A percentile compares a stretch with the other conserved stretches of the same genome.
Evolutionary conservation across 176 grass and related monocot species (phyloP).

Genomic region (barley (Hordeum vulgare)): DNA sequence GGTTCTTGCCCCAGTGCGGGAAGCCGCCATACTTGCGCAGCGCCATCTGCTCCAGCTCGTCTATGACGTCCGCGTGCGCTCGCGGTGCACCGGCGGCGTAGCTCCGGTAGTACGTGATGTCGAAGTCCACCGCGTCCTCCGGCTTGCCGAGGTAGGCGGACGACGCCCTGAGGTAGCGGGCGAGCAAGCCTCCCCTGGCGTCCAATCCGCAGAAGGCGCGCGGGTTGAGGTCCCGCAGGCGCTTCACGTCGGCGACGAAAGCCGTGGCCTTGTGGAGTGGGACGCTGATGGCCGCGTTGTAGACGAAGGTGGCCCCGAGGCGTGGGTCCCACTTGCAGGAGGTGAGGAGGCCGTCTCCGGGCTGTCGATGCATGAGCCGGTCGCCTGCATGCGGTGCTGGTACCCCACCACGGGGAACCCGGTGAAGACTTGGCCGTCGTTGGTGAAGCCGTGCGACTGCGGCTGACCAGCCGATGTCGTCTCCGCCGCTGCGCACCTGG

Average conservation of each 20-base stretch:
- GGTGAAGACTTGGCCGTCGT: background rate
- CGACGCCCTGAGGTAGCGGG: background rate
- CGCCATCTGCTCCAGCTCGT: constrained; percentile 41
- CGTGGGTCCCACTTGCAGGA: constrained; percentile 23
- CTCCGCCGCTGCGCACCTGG: background rate
- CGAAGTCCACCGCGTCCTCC: background rate
- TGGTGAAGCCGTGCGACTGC: constrained; percentile 9
- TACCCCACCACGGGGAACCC: background rate
- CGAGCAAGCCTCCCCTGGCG: background rate
- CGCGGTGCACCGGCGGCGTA: background rate
- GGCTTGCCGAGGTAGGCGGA: background rate
- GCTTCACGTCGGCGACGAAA: background rate
- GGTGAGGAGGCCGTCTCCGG: constrained; percentile 1
- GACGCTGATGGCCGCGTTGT: constrained; percentile 18
- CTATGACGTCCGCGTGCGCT: background rate
- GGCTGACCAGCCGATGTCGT: no score
- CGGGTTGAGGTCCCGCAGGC: constrained; percentile 6
- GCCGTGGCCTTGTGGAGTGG: background rate
- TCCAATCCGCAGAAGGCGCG: constrained; percentile 18
- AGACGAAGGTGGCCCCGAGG: background rate
- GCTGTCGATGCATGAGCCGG: background rate
- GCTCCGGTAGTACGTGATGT: background rate
- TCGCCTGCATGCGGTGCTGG: constrained; percentile 7
- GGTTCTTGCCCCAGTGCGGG: constrained; percentile 34
- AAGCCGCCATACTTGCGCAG: constrained; percentile 26